Percentiles rank a stretch among this genome's conserved stretches.
Conservation (phyloP, 2,329 filamentous ascomycete genomes). For the Aquanectria penicillioides region DNA sequence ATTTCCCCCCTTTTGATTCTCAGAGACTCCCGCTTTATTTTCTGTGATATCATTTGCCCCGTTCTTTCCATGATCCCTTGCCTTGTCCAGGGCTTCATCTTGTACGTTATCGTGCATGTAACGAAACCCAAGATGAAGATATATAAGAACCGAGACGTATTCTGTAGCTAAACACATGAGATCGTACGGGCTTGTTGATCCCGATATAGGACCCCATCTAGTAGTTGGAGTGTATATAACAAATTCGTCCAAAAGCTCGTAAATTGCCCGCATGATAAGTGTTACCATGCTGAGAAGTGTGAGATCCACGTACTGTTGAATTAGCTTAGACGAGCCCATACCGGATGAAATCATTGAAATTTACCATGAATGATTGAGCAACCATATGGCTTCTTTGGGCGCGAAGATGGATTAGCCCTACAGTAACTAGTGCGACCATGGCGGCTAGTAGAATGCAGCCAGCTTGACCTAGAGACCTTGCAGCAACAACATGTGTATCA, state of each 20-base stretch:
- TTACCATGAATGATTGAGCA: neutral
- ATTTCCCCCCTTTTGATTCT: neutral
- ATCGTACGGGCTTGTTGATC: neutral
- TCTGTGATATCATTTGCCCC: neutral
- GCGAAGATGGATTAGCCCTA: neutral
- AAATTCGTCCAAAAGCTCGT: neutral
- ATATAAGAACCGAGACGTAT: neutral
- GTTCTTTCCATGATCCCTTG: neutral
- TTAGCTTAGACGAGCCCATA: neutral
- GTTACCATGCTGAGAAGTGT: neutral
- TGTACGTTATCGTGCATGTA: neutral
- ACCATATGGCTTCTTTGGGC: neutral
- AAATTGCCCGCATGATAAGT: neutral
- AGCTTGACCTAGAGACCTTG: neutral
- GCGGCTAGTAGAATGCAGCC: neutral
- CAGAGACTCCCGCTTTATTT: neutral
- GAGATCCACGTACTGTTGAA: neutral
- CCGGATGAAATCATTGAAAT: neutral
- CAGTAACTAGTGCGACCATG: neutral
- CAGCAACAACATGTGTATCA: too few relatives aligned
- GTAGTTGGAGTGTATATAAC: neutral
- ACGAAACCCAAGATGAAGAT: neutral
- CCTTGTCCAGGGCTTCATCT: neutral
- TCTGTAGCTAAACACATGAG: conserved; percentile 3
- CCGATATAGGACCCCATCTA: neutral